Base-by-base conservation (phyloP, 352 stramenopile genomes). In the Phytophthora citrophthora region DNA sequence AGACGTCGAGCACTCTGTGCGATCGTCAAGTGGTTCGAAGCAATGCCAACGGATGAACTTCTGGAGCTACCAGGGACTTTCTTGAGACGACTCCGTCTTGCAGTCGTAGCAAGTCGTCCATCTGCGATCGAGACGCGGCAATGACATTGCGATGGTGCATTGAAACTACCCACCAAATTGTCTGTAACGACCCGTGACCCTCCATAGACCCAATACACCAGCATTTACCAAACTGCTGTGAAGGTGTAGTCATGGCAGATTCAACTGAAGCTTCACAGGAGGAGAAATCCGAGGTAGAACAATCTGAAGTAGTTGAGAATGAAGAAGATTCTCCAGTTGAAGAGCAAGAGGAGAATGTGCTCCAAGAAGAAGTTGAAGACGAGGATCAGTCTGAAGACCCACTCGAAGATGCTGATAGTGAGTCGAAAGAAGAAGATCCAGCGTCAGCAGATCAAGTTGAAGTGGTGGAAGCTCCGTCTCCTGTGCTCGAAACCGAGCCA, bases 11-110 rank as follows among this genome's bases (percentile, higher is more conserved):
- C 50, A 13, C 27, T 80, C 7, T 54, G 18, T 54, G 48, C 26
- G 1, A 55, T 68, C 3, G 38, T 77, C 10, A 24, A 51, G 0
- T 80, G 72, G 72, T 68, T 80, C 43, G 63, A 74, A 12, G 15
- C 44, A 3, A 48, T 46, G 4, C 44, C 59, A 9, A 26, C 47
- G 3, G 63, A 70, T 4, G 18, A 51, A 8, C 27, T 72, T 2
- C 39, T 69, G 9, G 32, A 39, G 1, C 56, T 77, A 2, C 53
- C 72, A 9, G 52, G 48, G 8, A 29, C 40, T 5, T 74, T 76
- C 41, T 57, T 81, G 38, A 65, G 73, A 20, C 58, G 41, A 27
- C 57, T 81, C 51, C 69, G 73, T 2, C 39, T 63, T 29, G 69
- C 66, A 8, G 61, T 81, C 8, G 54, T 81, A 5, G 61, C 54